These are phyloP conservation scores for Ammopiptanthus mongolicus DNA, from an alignment of 306 rosid genomes.

Conservation along the genomic window DNA sequence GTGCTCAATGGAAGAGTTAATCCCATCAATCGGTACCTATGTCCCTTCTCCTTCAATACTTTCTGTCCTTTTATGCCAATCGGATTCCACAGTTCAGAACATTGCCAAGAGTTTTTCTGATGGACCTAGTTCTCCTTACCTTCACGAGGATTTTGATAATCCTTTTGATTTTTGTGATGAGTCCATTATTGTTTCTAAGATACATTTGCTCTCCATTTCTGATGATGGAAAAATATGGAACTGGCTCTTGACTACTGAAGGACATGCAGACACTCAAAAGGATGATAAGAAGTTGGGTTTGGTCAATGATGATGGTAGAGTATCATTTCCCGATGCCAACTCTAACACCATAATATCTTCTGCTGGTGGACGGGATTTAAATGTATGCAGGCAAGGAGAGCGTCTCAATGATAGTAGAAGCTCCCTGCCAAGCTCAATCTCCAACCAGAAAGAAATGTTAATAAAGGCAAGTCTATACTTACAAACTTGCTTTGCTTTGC, in stretches of 20 bases:
- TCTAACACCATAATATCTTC: constrained; percentile 34
- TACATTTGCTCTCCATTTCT: constrained; percentile 78
- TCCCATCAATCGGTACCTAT: constrained; percentile 87
- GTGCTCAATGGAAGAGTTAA: constrained; percentile 87
- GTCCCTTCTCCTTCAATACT: constrained; percentile 90
- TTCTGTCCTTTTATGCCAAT: constrained; percentile 61
- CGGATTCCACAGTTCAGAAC: constrained; percentile 72
- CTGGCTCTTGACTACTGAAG: constrained; percentile 89
- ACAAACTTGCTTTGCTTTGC: constrained; percentile 24
- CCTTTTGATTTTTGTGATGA: constrained; percentile 82
- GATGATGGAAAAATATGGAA: constrained; percentile 97
- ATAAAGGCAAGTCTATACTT: constrained; percentile 53
- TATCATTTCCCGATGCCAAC: constrained; percentile 34
- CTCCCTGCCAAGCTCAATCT: constrained; percentile 30
- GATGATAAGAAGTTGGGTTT: constrained; percentile 37
- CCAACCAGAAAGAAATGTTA: constrained; percentile 43
- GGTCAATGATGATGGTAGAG: constrained; percentile 31
- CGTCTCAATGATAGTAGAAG: constrained; percentile 29
- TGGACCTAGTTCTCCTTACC: constrained; percentile 60
- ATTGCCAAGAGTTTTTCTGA: constrained; percentile 61
- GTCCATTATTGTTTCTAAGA: constrained; percentile 51
- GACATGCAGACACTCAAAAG: constrained; percentile 45
- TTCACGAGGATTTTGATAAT: constrained; percentile 63
- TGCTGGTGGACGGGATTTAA: constrained; percentile 32
- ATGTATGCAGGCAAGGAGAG: constrained; percentile 41